Percentiles rank a stretch among this genome's conserved stretches.
phyloP scores from a whole-genome alignment of 352 stramenopile genomes.

The Globisporangium cystogenes region DNA sequence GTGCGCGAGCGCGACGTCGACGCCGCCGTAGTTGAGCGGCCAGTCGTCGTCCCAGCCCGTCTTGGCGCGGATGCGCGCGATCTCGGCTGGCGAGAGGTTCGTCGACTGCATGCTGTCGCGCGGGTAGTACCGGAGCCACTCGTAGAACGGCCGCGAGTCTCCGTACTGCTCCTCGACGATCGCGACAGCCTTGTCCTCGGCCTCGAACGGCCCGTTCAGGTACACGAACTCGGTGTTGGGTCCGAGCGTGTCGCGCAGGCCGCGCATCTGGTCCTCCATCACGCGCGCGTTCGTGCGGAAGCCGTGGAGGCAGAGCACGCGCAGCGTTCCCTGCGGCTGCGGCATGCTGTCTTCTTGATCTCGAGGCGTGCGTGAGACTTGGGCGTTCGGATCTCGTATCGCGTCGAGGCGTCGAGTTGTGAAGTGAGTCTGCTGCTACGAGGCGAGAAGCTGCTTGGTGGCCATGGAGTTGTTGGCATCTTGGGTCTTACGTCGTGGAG shows the following conservation, averaged over 20 bases:
- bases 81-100: conserved; percentile 17
- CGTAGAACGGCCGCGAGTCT: conserved; percentile 29
- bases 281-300: conserved; percentile 42
- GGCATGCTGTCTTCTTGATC: background rate
- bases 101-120: conserved; percentile 17
- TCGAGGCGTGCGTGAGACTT: background rate
- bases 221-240: conserved; percentile 28
- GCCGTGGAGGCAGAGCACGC: conserved; percentile 37
- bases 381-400: background rate
- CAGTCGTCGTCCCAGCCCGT: conserved; percentile 20
- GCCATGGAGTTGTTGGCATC: no score
- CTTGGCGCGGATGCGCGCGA: background rate
- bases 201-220: conserved; percentile 37
- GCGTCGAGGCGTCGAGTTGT: background rate
- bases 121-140: conserved; percentile 27
- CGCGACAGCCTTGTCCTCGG: conserved; percentile 20
- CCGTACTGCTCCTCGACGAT: conserved; percentile 26
- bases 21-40: conserved; percentile 39
- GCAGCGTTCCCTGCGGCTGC: conserved; percentile 8
- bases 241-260: conserved; percentile 24
- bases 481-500: no score
- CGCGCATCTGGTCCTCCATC: conserved; percentile 35
- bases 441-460: no score
- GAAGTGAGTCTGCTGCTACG: background rate
- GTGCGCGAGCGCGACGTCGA: conserved; percentile 37